Conservation (phyloP, 345 rosid genomes). For the Syzygium aqueum region DNA sequence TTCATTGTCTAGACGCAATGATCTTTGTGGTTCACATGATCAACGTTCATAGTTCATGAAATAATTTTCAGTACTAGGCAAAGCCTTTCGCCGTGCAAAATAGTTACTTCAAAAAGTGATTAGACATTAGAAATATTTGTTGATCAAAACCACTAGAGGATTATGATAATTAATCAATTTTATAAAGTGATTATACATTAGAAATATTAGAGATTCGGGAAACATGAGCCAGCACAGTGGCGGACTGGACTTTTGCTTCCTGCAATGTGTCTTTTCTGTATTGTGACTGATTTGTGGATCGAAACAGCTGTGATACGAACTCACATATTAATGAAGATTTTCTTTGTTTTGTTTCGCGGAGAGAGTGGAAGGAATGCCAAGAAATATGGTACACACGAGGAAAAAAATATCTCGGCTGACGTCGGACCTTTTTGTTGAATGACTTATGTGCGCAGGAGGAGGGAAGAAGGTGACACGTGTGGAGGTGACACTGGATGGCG, state of each 20-base stretch:
- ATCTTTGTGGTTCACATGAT: background rate
- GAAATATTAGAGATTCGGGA: background rate
- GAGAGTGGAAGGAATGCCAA: too few species aligned
- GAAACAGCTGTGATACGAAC: background rate
- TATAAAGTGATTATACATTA: background rate
- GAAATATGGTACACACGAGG: background rate
- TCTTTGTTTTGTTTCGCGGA: background rate
- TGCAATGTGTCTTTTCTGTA: background rate
- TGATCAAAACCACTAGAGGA: background rate
- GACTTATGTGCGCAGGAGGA: constrained; percentile 32
- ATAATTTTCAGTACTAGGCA: background rate
- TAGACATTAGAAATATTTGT: background rate
- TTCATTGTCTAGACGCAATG: background rate
- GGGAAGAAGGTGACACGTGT: constrained; percentile 96
- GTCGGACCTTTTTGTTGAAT: background rate
- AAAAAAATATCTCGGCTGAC: background rate
- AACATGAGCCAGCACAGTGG: background rate
- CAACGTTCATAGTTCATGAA: background rate
- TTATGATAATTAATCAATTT: background rate
- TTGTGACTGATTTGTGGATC: background rate
- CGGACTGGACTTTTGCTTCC: background rate
- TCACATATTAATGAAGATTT: background rate
- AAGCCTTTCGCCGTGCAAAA: background rate
- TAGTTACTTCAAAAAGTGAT: background rate
- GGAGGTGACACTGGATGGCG: constrained; percentile 88